Percentiles rank a stretch among this genome's conserved stretches.
Evolutionary conservation across 1,284 basidiomycete genomes (phyloP).

Genomic region (Erythrobasidium hasegawianum): DNA sequence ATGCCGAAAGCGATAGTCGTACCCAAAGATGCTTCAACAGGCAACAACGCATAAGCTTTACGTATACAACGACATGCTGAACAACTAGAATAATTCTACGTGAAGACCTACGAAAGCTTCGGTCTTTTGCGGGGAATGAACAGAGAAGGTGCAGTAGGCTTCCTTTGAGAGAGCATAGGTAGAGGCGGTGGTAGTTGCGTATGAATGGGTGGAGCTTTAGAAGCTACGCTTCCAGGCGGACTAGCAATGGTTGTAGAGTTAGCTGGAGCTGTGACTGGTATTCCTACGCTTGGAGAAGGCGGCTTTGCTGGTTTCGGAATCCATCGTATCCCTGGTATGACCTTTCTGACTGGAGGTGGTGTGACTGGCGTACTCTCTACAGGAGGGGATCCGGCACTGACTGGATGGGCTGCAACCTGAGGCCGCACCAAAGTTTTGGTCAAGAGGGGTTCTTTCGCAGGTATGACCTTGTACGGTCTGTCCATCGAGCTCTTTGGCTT

Average conservation of each 20-base stretch:
- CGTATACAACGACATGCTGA: not conserved
- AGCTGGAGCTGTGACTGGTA: not conserved
- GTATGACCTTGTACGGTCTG: constrained; percentile 12
- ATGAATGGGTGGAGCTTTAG: not conserved
- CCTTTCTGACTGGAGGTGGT: not conserved
- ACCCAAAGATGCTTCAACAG: not conserved
- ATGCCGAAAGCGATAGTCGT: not conserved
- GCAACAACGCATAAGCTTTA: not conserved
- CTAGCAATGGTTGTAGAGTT: not conserved
- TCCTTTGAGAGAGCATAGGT: not conserved
- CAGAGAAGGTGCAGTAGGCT: not conserved
- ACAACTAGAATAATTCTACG: not conserved
- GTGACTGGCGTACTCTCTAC: not conserved
- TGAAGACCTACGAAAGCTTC: not conserved
- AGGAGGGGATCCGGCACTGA: not conserved
- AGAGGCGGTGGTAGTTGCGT: not conserved
- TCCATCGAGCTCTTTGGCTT: constrained; percentile 4
- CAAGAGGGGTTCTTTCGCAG: not conserved
- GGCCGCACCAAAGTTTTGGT: no score
- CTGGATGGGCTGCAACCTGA: no score
- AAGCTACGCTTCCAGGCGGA: not conserved
- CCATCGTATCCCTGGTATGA: constrained; percentile 8
- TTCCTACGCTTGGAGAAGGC: not conserved
- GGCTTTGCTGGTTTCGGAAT: not conserved
- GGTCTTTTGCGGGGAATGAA: not conserved